Percentiles rank a stretch among this genome's conserved stretches.
Conservation (phyloP, 2,329 filamentous ascomycete species). For the Thyridium curvatum region DNA sequence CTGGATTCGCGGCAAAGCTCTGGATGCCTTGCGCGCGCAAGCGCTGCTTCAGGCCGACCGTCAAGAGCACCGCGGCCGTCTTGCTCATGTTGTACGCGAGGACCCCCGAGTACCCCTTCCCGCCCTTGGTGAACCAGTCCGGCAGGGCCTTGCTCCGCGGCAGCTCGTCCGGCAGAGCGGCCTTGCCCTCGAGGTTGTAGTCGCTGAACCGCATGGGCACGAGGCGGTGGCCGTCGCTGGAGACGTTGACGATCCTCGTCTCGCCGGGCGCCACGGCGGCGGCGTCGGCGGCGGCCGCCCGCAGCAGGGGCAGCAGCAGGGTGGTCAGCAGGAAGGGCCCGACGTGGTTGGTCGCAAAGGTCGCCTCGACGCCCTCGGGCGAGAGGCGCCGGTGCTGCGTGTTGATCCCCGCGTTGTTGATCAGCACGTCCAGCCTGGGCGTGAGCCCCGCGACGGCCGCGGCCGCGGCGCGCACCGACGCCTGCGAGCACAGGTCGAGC, state of each 20-base stretch:
- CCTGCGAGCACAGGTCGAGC: slow-evolving; percentile 25
- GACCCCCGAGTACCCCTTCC: slow-evolving; percentile 1
- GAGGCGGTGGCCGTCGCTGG: slow-evolving; percentile 28
- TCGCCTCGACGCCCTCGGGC: slow-evolving; percentile 25
- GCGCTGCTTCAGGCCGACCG: slow-evolving; percentile 8
- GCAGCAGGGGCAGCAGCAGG: slow-evolving; percentile 34
- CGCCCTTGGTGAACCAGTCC: no score
- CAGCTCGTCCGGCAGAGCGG: slow-evolving; percentile 4
- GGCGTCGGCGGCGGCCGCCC: slow-evolving; percentile 19
- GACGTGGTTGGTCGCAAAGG: slow-evolving; percentile 32
- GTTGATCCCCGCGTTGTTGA: slow-evolving; percentile 35
- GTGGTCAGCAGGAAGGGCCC: slow-evolving; percentile 41
- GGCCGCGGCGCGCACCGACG: slow-evolving; percentile 24
- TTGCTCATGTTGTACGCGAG: slow-evolving; percentile 11
- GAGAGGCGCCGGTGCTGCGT: slow-evolving; percentile 22
- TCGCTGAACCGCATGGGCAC: slow-evolving; percentile 35
- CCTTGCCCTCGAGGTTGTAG: slow-evolving; percentile 19
- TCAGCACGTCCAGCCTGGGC: slow-evolving; percentile 29
- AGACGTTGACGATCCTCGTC: slow-evolving; percentile 33
- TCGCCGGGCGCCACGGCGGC: slow-evolving; percentile 1
- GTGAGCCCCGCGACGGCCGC: slow-evolving; percentile 19
- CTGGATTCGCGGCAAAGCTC: slow-evolving; percentile 13
- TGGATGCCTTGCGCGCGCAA: slow-evolving; percentile 1
- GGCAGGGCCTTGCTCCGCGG: slow-evolving; percentile 2
- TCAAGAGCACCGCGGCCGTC: slow-evolving; percentile 7